Evolutionary conservation across 2,329 filamentous ascomycete genomes (phyloP).

Genomic region (Acarospora socialis): DNA sequence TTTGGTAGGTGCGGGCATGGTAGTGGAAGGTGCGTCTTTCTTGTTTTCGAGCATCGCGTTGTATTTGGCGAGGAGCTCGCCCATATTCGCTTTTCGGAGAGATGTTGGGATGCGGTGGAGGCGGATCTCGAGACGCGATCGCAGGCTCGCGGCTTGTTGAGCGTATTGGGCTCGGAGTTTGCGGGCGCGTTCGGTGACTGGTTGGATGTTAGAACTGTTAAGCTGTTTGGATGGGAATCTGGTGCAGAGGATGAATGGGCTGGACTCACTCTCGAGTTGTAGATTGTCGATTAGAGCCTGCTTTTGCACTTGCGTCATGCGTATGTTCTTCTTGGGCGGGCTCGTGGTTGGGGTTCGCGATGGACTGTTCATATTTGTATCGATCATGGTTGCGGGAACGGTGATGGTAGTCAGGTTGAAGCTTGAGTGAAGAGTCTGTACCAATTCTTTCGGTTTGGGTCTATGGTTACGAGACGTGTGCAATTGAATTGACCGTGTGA

Average conservation of each 20-base stretch:
- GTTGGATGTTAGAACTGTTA: slow-evolving; percentile 3
- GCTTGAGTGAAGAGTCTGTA: too few relatives aligned
- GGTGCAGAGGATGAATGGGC: background rate
- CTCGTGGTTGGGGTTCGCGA: slow-evolving; percentile 35
- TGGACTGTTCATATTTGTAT: slow-evolving; percentile 32
- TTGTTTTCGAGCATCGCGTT: slow-evolving; percentile 15
- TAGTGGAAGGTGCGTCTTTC: slow-evolving; percentile 4
- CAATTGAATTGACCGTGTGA: too few relatives aligned
- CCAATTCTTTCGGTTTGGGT: too few relatives aligned
- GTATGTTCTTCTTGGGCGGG: slow-evolving; percentile 48
- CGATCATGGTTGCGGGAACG: too few relatives aligned
- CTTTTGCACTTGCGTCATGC: slow-evolving; percentile 59
- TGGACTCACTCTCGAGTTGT: slow-evolving; percentile 68
- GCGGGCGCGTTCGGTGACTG: slow-evolving; percentile 76
- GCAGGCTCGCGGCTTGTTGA: slow-evolving; percentile 71
- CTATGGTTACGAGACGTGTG: too few relatives aligned
- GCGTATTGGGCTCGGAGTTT: slow-evolving; percentile 81
- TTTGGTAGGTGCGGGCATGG: slow-evolving; percentile 23
- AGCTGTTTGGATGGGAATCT: slow-evolving; percentile 1
- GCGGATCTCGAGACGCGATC: slow-evolving; percentile 78
- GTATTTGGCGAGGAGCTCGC: slow-evolving; percentile 54
- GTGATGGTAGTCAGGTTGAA: too few relatives aligned
- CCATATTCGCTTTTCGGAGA: slow-evolving; percentile 67
- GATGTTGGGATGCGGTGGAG: slow-evolving; percentile 79
- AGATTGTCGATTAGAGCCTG: slow-evolving; percentile 79